Base-by-base conservation (phyloP, 1,284 basidiomycete species). In the Stygiomarasmius scandens region DNA sequence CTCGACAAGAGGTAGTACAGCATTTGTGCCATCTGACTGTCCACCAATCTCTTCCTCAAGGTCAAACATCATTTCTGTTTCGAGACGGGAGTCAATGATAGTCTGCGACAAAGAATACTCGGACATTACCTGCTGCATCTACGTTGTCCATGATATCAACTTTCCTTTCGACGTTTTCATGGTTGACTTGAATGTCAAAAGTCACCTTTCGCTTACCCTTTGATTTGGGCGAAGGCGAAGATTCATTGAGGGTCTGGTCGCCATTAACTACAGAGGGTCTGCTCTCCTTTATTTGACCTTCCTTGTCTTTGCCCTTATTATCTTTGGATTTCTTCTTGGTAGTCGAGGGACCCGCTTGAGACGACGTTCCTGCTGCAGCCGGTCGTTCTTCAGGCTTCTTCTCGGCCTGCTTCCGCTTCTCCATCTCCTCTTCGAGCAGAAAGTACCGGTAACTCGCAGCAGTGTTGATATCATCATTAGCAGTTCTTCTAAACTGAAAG, bases 121-220 rank as follows among this genome's bases (percentile, higher is more conserved):
- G 51, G 25, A 60, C 67, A 58, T n/a, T 59, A 79, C 80, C 81
- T 70, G 74, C 71, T 14, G 69, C 64, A 59, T 71, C 73, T 36
- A 66, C 60, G 41, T 49, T 60, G 11, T 57, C 66, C 44, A 52
- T 29, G 4, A 16, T 25, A 58, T 52, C 62, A 58, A 20, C 38
- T 23, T 25, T 65, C 68, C 47, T 69, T 71, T 71, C 64, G 58
- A 69, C 71, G 55, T 70, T 66, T 54, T 69, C 71, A 38, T 65
- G 63, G 47, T 78, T 76, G 55, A 81, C 81, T 66, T 85, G 74
- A 50, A 88, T 80, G 61, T 90, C 82, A 64, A 92, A 92, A 9
- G 87, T 90, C 20, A 92, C 89, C 67, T 85, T 89, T 56, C 85
- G 76, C 66, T 84, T 87, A 38, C 77, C 80, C 66, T 84, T 89